Evolutionary conservation across 257 asterid genomes (phyloP), one percentile per base, ranked within the genome.

Genomic region (Scutellaria barbata): DNA sequence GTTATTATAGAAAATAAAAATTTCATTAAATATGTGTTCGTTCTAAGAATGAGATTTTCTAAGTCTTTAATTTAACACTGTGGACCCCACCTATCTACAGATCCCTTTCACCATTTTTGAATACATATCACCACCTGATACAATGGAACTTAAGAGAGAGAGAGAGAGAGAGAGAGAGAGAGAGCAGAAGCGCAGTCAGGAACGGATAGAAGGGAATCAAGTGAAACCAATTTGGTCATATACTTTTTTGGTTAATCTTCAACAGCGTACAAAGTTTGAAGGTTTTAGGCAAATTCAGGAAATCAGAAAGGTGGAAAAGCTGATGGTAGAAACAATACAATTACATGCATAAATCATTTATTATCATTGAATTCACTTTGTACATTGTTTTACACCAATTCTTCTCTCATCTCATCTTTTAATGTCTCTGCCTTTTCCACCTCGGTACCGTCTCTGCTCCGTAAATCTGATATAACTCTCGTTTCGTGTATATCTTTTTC

Each of bases 331-430:
- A 52, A 52, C 42, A 30, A 17, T 11, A 9, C 66, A 60, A 62
- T 18, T 42, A 47, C 12, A n/a, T 8, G 68, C 53, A 66, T 30
- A 30, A 30, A 30, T 30, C 35, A 3, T 76, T 67, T 41, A 48
- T 55, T 14, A 42, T 39, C 81, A 68, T 61, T 67, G 1, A 76
- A 50, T 65, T 73, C 51, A 5, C 55, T 8, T 17, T 51, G 22
- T 61, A 40, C 35, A 17, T 8, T 22, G 25, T 11, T 52, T 37
- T 52, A 10, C 41, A 30, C 35, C 35, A 30, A 30, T 30, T 30
- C 35, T 30, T 30, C 35, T 2, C 35, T 30, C 35, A 30, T 30
- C 35, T 30, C 35, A 30, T 30, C 64, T 12, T 12, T 40, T 7
- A 60, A 11, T 46, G 57, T 13, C 13, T 57, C 37, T 11, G 50